Conservation (phyloP, 2,329 filamentous ascomycete species). For the Cordyceps javanica region DNA sequence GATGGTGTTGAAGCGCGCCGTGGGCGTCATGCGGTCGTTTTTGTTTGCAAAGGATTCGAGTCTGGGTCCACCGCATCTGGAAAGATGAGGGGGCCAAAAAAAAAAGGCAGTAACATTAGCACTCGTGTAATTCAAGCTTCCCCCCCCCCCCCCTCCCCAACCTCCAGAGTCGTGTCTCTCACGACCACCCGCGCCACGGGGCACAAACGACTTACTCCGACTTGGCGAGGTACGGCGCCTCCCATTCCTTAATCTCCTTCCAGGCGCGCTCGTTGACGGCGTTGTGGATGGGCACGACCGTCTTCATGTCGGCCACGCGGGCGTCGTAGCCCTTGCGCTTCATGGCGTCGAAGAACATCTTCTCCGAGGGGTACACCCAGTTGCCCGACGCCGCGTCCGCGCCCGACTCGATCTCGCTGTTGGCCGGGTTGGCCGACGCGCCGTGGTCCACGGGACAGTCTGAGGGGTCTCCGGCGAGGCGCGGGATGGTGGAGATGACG, state of each 20-base stretch:
- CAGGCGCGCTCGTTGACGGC: conserved; percentile 96
- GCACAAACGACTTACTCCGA: conserved; percentile 43
- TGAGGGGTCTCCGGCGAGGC: conserved; percentile 38
- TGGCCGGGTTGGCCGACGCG: conserved; percentile 47
- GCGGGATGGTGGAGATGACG: conserved; percentile 74
- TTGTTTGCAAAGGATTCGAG: conserved; percentile 79
- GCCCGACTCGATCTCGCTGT: conserved; percentile 73
- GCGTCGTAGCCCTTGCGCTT: conserved; percentile 78
- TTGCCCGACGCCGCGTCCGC: conserved; percentile 66
- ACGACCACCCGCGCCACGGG: not conserved
- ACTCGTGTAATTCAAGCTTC: too few species aligned
- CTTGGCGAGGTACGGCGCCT: conserved; percentile 56
- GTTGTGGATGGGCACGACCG: conserved; percentile 95
- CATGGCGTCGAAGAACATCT: conserved; percentile 98
- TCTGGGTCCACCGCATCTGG: conserved; percentile 64
- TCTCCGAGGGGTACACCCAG: conserved; percentile 95
- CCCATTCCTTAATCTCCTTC: conserved; percentile 87
- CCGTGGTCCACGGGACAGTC: conserved; percentile 35
- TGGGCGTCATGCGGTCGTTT: conserved; percentile 65
- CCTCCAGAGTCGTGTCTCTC: too few species aligned
- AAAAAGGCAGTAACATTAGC: not conserved
- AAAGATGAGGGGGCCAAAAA: not conserved
- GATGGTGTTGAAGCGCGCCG: conserved; percentile 73
- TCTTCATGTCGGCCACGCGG: conserved; percentile 70
- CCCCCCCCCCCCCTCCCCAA: too few species aligned